Base-by-base conservation (phyloP, 495 filamentous ascomycete genomes). In the Penicillium turbatum region DNA sequence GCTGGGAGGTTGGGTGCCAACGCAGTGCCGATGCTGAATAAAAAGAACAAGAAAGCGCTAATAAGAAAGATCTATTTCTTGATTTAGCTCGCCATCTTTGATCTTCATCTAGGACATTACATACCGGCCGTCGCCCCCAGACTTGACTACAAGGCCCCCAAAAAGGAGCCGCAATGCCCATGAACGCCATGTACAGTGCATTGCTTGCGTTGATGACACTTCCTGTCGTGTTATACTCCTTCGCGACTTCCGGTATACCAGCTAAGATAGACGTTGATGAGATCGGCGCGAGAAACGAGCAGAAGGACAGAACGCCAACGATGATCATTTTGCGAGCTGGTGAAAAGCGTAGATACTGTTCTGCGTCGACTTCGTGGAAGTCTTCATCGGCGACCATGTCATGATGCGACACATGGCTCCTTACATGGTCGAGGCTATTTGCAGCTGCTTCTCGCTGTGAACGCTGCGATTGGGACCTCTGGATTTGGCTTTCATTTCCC, bases 111-210 rank as follows among this genome's bases (percentile, higher is more conserved):
- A 17, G 27, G 10, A 16, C 6, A 40, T 15, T 34, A 60, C 79
- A 66, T 60, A 87, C 82, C 60, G 72, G 71, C 64, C 80, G 73
- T 52, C 85, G 70, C 13, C 85, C 85, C 56, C 82, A 89, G 1
- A 86, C 83, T 59, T 86, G 80, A 46, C 79, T 83, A 56, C 88
- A 63, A 5, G 86, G 85, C 0, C 86, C 85, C 80, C 83, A 89
- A 45, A 88, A 73, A 4, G 79, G 75, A 5, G 86, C 81, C 37
- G 79, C 78, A 1, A 90, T 45, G 0, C 85, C 86, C 86, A 89
- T 88, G 56, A 83, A 83, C 0, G 84, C 57, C 70, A 89, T 70
- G 56, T 87, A 89, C 19, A 87, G 53, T 2, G 85, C 85, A 70
- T 88, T 90, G 55, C 77, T 80, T 16, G 87, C 66, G 57, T 88